phyloP scores from a whole-genome alignment of 164 flowering plant genomes.

The Umbilicus rupestris region DNA sequence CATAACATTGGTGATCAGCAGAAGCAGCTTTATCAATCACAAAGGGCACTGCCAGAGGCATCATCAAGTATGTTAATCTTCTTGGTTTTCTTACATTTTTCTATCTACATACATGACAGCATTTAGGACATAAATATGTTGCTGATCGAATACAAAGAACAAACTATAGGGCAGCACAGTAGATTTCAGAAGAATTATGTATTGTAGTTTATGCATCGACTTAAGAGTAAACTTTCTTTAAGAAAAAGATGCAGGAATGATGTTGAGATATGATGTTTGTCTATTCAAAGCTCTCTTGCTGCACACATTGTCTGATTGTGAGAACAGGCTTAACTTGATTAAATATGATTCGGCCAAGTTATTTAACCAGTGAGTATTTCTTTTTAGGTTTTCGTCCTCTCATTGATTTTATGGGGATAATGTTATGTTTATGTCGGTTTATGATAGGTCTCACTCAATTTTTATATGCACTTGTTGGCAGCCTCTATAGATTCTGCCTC shows the following conservation, averaged over 20 bases:
- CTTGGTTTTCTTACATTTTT: background rate
- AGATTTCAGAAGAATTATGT: background rate
- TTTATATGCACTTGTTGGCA: slow-evolving; percentile 19
- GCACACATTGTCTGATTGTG: background rate
- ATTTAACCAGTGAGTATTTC: background rate
- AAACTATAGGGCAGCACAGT: background rate
- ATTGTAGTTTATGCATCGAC: background rate
- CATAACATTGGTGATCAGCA: slow-evolving; percentile 60
- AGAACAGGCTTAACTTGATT: background rate
- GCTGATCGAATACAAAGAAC: background rate
- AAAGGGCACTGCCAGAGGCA: slow-evolving; percentile 60
- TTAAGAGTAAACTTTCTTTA: background rate
- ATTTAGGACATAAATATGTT: background rate
- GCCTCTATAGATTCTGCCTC: slow-evolving; percentile 72
- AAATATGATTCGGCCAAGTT: background rate
- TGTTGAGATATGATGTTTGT: background rate
- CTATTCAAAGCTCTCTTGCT: background rate
- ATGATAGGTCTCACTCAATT: background rate
- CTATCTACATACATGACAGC: background rate
- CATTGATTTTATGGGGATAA: too few relatives aligned
- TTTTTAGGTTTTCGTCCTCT: background rate
- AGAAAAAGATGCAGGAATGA: background rate
- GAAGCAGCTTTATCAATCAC: slow-evolving; percentile 61
- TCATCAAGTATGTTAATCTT: slow-evolving; percentile 50
- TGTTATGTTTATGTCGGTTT: too few relatives aligned